Base-by-base conservation (phyloP, 148 eudicot genomes). In the Linanthus parryae region DNA sequence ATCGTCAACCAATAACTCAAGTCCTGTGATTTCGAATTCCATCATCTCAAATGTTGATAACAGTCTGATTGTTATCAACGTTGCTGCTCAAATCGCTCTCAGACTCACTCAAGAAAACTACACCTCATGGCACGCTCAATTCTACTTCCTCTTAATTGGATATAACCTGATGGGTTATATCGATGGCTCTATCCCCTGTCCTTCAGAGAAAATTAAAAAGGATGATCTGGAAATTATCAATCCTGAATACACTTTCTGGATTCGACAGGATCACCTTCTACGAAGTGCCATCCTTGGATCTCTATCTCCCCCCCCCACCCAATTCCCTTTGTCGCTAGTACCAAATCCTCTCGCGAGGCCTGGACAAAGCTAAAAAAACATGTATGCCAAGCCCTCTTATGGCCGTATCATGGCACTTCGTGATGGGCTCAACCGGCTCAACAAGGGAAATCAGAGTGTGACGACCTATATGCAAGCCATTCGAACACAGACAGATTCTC, bases 121-220 rank as follows among this genome's bases (percentile, higher is more conserved):
- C 30, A 35, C 54, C 14, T 49, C 54, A 25, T 49, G 54, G 39
- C 1, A 35, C 2, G 55, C 55, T 29, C 37, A 28, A 8, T 50
- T 29, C 18, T 7, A n/a, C 2, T n/a, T 39, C 1, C 7, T 50
- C 2, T 23, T 50, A 7, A 5, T 50, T 28, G 55, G 37, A 2
- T 50, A 50, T 31, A 23, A 50, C 24, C 38, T 50, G 18, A 1
- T 50, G 14, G 17, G 54, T 2, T 28, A 2, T 16, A 8, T 50
- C 10, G 36, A 50, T 27, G 37, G 20, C 10, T 4, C 54, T 0
- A 27, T 28, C 8, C 37, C 37, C 8, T 27, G 36, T 13, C 54
- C 54, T 0, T 12, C 1, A 2, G 8, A 25, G 5, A 12, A 8
- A 13, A 2, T 52, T 31, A 2, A 5, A 33, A 8, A 2, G 1